These are phyloP conservation scores for Alectoria sarmentosa DNA, from an alignment of 495 filamentous ascomycete genomes.

Conservation along the genomic window DNA sequence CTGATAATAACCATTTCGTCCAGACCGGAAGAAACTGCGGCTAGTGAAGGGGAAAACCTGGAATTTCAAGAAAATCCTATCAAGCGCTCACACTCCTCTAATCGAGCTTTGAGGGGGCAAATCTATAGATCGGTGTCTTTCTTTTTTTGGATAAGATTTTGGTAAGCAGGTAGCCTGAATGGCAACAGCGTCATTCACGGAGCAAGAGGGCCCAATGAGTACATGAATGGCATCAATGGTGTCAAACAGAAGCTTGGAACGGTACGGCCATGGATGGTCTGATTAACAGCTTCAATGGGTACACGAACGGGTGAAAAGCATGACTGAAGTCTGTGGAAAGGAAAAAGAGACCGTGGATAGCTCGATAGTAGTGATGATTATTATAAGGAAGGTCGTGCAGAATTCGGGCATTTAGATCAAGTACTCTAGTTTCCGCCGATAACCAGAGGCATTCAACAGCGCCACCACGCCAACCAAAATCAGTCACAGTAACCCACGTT, in stretches of 20 bases:
- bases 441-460: neutral
- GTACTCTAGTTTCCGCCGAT: neutral
- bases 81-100: constrained; percentile 3
- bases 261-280: constrained; percentile 17
- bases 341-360: neutral
- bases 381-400: neutral
- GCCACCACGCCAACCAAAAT: neutral
- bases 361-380: neutral
- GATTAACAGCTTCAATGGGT: constrained; percentile 29
- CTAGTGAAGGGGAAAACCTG: neutral
- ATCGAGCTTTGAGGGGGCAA: neutral
- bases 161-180: constrained; percentile 29
- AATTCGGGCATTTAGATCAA: neutral
- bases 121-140: constrained; percentile 9
- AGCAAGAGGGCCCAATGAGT: constrained; percentile 26
- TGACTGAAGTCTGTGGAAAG: neutral
- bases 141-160: constrained; percentile 7
- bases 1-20: neutral
- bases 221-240: constrained; percentile 23
- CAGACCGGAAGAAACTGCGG: neutral
- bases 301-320: constrained; percentile 25
- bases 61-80: constrained; percentile 9
- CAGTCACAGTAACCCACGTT: too few species aligned
- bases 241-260: constrained; percentile 25
- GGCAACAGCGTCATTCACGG: constrained; percentile 26